phyloP scores from a whole-genome alignment of 2,329 filamentous ascomycete genomes.

The Aspergillus sojae region DNA sequence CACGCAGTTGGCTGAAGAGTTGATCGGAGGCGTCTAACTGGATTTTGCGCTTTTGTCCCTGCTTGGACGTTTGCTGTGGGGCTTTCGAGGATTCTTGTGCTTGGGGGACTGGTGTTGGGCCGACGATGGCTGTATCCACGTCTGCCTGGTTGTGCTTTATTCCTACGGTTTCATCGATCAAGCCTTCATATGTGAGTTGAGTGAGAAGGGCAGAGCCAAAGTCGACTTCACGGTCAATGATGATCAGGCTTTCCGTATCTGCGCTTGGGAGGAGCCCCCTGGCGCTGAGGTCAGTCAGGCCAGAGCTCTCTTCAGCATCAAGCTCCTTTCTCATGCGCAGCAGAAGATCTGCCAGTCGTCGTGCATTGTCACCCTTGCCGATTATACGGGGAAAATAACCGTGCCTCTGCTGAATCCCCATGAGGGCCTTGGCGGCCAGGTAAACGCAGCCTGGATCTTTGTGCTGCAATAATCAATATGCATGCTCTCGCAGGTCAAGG shows the following conservation, averaged over 20 bases:
- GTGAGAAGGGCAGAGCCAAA: constrained; percentile 90
- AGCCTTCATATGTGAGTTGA: constrained; percentile 92
- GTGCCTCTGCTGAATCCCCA: constrained; percentile 89
- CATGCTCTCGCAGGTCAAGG: neutral
- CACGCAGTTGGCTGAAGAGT: constrained; percentile 82
- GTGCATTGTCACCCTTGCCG: constrained; percentile 93
- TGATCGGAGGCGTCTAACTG: constrained; percentile 86
- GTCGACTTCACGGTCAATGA: constrained; percentile 94
- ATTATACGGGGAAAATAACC: constrained; percentile 93
- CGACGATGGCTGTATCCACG: constrained; percentile 86
- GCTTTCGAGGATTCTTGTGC: constrained; percentile 58
- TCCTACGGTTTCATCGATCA: constrained; percentile 90
- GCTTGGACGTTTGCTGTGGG: constrained; percentile 53
- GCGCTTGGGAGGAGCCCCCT: constrained; percentile 81
- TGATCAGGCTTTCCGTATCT: constrained; percentile 84
- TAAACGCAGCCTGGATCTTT: constrained; percentile 93
- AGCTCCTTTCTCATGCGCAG: constrained; percentile 90
- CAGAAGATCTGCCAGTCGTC: constrained; percentile 82
- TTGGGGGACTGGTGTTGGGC: constrained; percentile 61
- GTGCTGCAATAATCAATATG: constrained; percentile 48
- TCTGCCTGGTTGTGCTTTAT: constrained; percentile 93
- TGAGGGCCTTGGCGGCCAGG: constrained; percentile 84
- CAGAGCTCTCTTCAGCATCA: constrained; percentile 73
- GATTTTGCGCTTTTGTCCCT: constrained; percentile 80
- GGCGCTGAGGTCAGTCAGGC: constrained; percentile 55